Conservation (phyloP, 2,329 filamentous ascomycete genomes). For the Cercospora nicotianae region DNA sequence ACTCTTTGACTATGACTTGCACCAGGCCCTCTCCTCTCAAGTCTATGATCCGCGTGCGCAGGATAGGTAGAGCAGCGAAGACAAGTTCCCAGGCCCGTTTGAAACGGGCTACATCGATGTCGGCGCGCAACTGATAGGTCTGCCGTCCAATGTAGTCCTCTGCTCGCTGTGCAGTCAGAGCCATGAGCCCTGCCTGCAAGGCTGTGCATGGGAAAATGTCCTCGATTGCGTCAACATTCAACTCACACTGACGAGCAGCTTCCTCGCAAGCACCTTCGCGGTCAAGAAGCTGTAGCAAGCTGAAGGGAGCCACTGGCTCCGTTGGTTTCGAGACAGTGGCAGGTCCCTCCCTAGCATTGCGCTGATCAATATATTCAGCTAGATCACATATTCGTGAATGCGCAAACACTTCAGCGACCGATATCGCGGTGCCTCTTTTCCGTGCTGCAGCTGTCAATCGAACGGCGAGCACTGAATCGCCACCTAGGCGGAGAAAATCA, state of each 20-base stretch:
- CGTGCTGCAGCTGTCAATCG: constrained; percentile 45
- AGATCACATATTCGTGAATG: constrained; percentile 30
- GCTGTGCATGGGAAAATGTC: constrained; percentile 52
- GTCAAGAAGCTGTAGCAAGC: neutral
- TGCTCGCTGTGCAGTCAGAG: constrained; percentile 52
- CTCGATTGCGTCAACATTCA: constrained; percentile 38
- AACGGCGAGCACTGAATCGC: constrained; percentile 51
- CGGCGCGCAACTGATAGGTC: constrained; percentile 1
- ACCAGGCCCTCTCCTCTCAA: constrained; percentile 9
- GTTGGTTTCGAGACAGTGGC: neutral
- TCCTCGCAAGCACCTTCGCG: neutral
- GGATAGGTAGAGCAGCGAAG: neutral
- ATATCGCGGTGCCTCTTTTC: constrained; percentile 39
- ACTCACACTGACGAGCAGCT: neutral
- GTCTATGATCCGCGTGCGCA: constrained; percentile 13
- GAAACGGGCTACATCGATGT: constrained; percentile 39
- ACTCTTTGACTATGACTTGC: constrained; percentile 29
- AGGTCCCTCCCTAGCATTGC: neutral
- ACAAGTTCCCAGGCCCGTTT: constrained; percentile 35
- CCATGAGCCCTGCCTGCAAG: constrained; percentile 44
- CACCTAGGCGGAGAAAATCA: constrained; percentile 50
- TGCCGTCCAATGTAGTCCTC: constrained; percentile 55
- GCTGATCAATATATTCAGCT: constrained; percentile 25
- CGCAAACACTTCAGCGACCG: constrained; percentile 47
- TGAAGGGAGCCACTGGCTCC: neutral